phyloP scores from a whole-genome alignment of 2,329 filamentous ascomycete genomes.

The Huntiella abstrusa region DNA sequence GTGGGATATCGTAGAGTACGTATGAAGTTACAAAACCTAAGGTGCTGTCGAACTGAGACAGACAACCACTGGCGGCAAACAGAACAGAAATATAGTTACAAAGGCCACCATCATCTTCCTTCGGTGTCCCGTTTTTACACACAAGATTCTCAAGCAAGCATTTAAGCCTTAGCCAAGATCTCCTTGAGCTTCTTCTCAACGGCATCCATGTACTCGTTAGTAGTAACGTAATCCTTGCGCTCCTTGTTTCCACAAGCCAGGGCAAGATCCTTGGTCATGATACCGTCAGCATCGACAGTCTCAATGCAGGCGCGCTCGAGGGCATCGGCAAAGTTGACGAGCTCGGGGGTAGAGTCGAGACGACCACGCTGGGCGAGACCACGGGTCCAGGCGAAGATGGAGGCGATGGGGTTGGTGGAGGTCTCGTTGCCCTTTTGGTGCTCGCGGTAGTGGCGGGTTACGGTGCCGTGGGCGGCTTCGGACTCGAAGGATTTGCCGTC shows the following conservation, averaged over 20 bases:
- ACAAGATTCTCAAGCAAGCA: background rate
- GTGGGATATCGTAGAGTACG: too few relatives aligned
- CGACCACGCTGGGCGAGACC: slow-evolving; percentile 84
- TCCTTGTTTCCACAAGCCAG: slow-evolving; percentile 78
- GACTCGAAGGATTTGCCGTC: slow-evolving; percentile 95
- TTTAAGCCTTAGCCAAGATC: slow-evolving; percentile 27
- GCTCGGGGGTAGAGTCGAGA: slow-evolving; percentile 80
- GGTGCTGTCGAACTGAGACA: too few relatives aligned
- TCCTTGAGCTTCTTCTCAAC: slow-evolving; percentile 80
- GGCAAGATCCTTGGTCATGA: slow-evolving; percentile 99
- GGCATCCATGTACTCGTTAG: slow-evolving; percentile 74
- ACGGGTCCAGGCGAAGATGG: slow-evolving; percentile 97
- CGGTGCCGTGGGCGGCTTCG: slow-evolving; percentile 93
- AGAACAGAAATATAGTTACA: too few relatives aligned
- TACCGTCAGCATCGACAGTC: slow-evolving; percentile 77
- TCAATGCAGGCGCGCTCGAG: slow-evolving; percentile 89
- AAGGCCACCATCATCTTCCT: too few relatives aligned
- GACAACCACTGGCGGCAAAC: too few relatives aligned
- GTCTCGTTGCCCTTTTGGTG: slow-evolving; percentile 97
- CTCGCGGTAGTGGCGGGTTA: slow-evolving; percentile 96
- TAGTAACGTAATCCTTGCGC: slow-evolving; percentile 75
- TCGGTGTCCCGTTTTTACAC: too few relatives aligned
- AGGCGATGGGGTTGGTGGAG: slow-evolving; percentile 95
- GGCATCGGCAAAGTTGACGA: slow-evolving; percentile 76
- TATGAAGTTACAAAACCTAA: too few relatives aligned